Percentiles rank a stretch among this genome's conserved stretches.
Conservation (phyloP, 805 yeast genomes). For the Komagataella populi region DNA sequence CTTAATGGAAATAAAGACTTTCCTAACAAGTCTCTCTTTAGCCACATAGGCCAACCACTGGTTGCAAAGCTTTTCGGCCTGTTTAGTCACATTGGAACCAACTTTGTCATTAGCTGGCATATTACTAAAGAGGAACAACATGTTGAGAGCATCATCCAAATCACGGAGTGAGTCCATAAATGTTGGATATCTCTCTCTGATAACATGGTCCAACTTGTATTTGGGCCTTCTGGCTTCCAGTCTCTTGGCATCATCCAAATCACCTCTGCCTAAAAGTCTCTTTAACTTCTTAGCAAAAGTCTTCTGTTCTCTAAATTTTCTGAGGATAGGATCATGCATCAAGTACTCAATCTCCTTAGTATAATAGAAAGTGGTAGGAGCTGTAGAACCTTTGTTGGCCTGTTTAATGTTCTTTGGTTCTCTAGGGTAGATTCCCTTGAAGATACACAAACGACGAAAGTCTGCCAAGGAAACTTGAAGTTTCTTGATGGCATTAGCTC, state of each 20-base stretch:
- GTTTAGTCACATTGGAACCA: constrained; percentile 67
- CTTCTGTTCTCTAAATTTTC: constrained; percentile 90
- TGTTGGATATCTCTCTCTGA: constrained; percentile 92
- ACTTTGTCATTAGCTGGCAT: constrained; percentile 89
- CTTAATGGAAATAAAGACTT: constrained; percentile 91
- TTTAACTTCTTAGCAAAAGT: constrained; percentile 85
- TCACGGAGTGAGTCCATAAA: constrained; percentile 88
- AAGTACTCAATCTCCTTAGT: constrained; percentile 89
- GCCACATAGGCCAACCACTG: constrained; percentile 95
- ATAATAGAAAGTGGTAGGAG: constrained; percentile 90
- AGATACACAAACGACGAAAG: constrained; percentile 92
- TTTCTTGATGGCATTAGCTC: constrained; percentile 88
- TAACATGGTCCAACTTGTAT: constrained; percentile 78
- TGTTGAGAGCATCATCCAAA: constrained; percentile 87
- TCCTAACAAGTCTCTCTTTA: constrained; percentile 64
- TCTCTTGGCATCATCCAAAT: constrained; percentile 75
- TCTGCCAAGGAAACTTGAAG: constrained; percentile 91
- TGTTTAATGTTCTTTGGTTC: constrained; percentile 93
- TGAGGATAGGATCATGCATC: constrained; percentile 86
- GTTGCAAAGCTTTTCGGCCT: constrained; percentile 76
- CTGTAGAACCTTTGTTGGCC: constrained; percentile 96
- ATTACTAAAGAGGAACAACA: constrained; percentile 86
- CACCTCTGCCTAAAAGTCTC: constrained; percentile 85
- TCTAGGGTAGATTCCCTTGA: constrained; percentile 95
- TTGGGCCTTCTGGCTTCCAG: constrained; percentile 71